Conservation (phyloP, 106 monocot genomes). For the Posidonia australis region DNA sequence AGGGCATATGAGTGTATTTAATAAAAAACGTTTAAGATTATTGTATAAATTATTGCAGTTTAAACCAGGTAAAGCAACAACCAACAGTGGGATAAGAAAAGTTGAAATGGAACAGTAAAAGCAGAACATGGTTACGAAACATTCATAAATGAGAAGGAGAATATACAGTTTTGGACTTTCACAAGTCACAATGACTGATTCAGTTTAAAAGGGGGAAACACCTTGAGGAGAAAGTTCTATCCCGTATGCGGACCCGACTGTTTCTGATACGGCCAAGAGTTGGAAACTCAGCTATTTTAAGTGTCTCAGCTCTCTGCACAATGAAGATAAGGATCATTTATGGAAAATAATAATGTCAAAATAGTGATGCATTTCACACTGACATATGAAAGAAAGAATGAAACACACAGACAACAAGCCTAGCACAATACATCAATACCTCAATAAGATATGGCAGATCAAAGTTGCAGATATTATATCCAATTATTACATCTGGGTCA, state of each 20-base stretch:
- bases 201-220: slow-evolving; percentile 11
- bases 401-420: background rate
- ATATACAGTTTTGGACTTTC: too few relatives aligned
- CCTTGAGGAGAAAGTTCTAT: slow-evolving; percentile 96
- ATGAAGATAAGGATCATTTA: slow-evolving; percentile 2
- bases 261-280: slow-evolving; percentile 84
- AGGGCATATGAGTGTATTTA: too few relatives aligned
- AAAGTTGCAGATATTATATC: slow-evolving; percentile 99
- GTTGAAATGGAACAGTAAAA: too few relatives aligned
- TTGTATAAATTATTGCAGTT: too few relatives aligned
- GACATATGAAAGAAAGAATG: background rate
- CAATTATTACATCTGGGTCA: slow-evolving; percentile 96
- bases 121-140: too few relatives aligned
- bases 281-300: slow-evolving; percentile 89
- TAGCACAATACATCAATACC: slow-evolving; percentile 73
- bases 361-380: background rate
- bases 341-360: background rate
- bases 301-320: slow-evolving; percentile 83
- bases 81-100: too few relatives aligned
- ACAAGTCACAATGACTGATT: background rate
- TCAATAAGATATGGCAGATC: slow-evolving; percentile 95
- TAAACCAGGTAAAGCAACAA: too few relatives aligned
- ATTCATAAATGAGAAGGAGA: too few relatives aligned
- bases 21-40: too few relatives aligned
- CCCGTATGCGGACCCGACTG: slow-evolving; percentile 81